phyloP scores from a whole-genome alignment of 2,329 filamentous ascomycete species.

The Penicillium sumatraense region DNA sequence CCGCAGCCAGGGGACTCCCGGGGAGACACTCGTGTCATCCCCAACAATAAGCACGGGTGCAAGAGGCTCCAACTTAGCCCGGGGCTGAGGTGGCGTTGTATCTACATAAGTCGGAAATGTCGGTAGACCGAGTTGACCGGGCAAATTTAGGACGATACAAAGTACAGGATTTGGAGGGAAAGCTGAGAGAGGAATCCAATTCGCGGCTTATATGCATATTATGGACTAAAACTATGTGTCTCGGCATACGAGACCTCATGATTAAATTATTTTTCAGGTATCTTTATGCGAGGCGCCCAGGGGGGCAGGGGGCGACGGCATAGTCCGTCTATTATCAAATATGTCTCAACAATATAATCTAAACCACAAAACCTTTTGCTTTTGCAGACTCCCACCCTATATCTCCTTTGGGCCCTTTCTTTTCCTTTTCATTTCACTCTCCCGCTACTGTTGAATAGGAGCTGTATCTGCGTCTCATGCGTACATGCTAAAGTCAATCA shows the following conservation, averaged over 20 bases:
- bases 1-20: background rate
- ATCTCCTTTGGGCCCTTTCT: background rate
- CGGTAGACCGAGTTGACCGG: background rate
- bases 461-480: background rate
- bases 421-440: background rate
- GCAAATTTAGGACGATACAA: background rate
- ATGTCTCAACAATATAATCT: background rate
- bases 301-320: background rate
- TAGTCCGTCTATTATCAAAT: background rate
- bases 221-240: background rate
- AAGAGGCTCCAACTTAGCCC: background rate
- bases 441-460: background rate
- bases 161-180: background rate
- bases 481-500: conserved; percentile 4
- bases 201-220: background rate
- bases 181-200: background rate
- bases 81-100: background rate
- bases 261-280: background rate
- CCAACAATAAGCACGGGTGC: background rate
- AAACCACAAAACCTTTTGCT: background rate
- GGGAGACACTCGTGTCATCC: background rate
- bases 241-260: background rate
- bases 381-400: background rate
- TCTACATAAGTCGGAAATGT: background rate
- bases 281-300: background rate